Base-by-base conservation (phyloP, 1,139 yeast species). In the Ogataea hybrid region DNA sequence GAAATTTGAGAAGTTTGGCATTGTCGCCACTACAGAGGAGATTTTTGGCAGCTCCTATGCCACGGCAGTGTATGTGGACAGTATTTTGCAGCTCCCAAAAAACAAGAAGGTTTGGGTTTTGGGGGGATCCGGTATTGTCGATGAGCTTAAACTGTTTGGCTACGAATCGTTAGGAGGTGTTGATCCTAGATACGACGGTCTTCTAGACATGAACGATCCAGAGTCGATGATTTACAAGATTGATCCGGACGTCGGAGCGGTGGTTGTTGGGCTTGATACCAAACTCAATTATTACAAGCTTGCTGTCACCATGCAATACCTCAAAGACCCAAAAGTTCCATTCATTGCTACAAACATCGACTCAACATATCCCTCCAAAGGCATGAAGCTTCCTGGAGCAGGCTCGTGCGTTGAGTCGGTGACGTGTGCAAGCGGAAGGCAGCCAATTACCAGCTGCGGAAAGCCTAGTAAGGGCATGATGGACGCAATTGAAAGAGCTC, bases 291-390 rank as follows among this genome's bases (percentile, higher is more conserved):
- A 92, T 62, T 79, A 84, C 58, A 85, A 88, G 63, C 68, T 89
- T 40, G 84, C 96, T 3, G 70, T 81, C 25, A 87, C 97, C 4
- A 72, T 90, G 69, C 89, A 87, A 57, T 90, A 92, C 56, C 70
- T 92, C 40, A 76, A 75, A 50, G 73, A 84, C 51, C 81, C 83
- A 39, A 70, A 77, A 2, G 71, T 88, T 5, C 77, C 84, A 28
- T 92, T 89, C 62, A 72, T 94, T 51, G 97, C 97, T 22, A 92
- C 98, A n/a, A 92, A 92, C 62, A 84, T 85, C 36, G 98, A 92
- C 62, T 84, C 96, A 1, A 92, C 98, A 0, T 92, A 81, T 69
- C 98, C 98, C 5, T 79, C 85, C 44, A 83, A 86, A 61, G 96
- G 96, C 1, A 73, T 79, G 53, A 75, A 86, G 41, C 72, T 92